Evolutionary conservation across 768 basidiomycete species (phyloP).

Genomic region (Lactarius pseudohatsudake): DNA sequence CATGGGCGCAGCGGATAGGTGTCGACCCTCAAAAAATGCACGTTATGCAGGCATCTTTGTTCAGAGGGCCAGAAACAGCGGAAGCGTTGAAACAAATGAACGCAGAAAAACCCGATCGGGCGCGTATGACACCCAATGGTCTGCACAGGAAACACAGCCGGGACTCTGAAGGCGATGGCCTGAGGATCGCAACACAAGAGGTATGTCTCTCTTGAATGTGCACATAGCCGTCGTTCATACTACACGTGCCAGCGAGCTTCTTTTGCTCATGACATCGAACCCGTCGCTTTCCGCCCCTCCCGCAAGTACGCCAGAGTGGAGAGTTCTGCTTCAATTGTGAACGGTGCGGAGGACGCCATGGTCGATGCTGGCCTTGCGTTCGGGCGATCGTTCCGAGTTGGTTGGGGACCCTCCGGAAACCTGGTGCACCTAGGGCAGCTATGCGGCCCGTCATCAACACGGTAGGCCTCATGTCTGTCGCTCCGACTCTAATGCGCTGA

Average conservation of each 20-base stretch:
- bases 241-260: constrained; percentile 59
- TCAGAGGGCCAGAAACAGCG: constrained; percentile 73
- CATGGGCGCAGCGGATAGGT: constrained; percentile 72
- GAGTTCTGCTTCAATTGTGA: constrained; percentile 60
- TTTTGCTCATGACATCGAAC: constrained; percentile 72
- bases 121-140: constrained; percentile 39
- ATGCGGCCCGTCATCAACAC: constrained; percentile 52
- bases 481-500: constrained; percentile 3
- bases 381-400: constrained; percentile 85
- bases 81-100: constrained; percentile 47
- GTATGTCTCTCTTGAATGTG: constrained; percentile 41
- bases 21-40: constrained; percentile 88
- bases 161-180: constrained; percentile 72
- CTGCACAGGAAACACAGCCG: constrained; percentile 71
- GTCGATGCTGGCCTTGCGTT: constrained; percentile 83
- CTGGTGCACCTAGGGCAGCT: constrained; percentile 77
- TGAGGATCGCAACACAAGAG: constrained; percentile 56
- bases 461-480: constrained; percentile 42
- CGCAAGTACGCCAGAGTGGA: constrained; percentile 80
- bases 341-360: constrained; percentile 61
- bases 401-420: constrained; percentile 83
- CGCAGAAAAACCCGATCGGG: constrained; percentile 21
- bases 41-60: constrained; percentile 90
- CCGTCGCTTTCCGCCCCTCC: constrained; percentile 67
- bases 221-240: constrained; percentile 8